A percentile compares a stretch with the other conserved stretches of the same genome.
These are phyloP conservation scores for Platanthera guangdongensis DNA, from an alignment of 106 monocot genomes.

Conservation along the genomic window DNA sequence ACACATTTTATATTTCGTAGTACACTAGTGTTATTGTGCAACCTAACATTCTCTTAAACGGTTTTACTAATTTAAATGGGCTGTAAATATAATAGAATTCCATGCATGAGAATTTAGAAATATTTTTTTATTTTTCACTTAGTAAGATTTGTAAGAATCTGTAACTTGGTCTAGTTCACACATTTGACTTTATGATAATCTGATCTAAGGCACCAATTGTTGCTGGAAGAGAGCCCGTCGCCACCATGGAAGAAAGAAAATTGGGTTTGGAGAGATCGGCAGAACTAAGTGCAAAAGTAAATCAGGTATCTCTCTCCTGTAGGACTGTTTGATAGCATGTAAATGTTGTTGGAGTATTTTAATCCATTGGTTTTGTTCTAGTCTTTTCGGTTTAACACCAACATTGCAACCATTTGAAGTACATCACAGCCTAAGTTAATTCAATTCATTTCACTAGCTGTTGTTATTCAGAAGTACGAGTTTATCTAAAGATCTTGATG, in stretches of 20 bases:
- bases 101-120: neutral
- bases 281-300: constrained; percentile 94
- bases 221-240: constrained; percentile 79
- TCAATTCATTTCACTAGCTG: neutral
- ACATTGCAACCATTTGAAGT: neutral
- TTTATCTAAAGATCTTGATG: neutral
- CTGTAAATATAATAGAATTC: neutral
- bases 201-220: constrained; percentile 65
- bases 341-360: no score
- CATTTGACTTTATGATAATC: constrained; percentile 8
- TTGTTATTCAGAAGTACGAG: neutral
- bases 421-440: neutral
- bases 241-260: constrained; percentile 65
- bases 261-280: constrained; percentile 80
- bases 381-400: neutral
- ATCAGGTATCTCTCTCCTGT: constrained; percentile 50
- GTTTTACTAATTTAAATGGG: neutral
- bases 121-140: neutral
- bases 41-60: neutral
- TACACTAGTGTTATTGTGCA: neutral
- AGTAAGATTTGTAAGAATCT: neutral
- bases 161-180: neutral
- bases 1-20: neutral
- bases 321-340: neutral
- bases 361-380: neutral